Base-by-base conservation (phyloP, 164 flowering plant genomes). In the Berberis thunbergii region DNA sequence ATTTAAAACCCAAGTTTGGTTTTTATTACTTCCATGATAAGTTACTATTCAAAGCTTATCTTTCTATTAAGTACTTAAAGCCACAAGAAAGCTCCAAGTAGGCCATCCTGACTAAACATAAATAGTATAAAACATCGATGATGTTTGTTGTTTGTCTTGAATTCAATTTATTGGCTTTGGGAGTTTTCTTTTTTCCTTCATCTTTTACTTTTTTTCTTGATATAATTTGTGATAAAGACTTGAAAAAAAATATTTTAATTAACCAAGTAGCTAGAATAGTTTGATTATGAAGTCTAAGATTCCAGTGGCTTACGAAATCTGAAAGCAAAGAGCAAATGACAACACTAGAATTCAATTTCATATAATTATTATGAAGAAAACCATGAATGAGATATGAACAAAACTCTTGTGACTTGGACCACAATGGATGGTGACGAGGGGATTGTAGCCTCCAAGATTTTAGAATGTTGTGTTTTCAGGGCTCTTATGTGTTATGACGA, bases 211-310 rank as follows among this genome's bases (percentile, higher is more conserved):
- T 64, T 49, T 41, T 60, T 60, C 54, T 10, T 52, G 43, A 40
- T 48, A 6, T 12, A 26, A 26, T 26, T 26, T 26, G 26, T 26
- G 26, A 26, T 26, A 26, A 26, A 26, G 26, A 26, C 26, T 26
- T 26, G 26, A 26, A 26, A 26, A 26, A 26, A 26, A 26, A 26
- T 26, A 26, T 26, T 26, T 26, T 26, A 26, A 26, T 26, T 26
- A 26, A 26, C 26, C 26, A 26, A 26, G 26, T 26, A 26, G 26
- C 26, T 26, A 42, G 8, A 3, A 42, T 42, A 40, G 61, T 46
- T 44, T 60, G 69, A 65, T 56, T 62, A 43, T 63, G 74, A 71
- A 52, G 39, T 67, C 53, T 45, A 45, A 68, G 69, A 66, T 66
- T 59, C 12, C 42, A n/a, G 7, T 49, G 7, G 57, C 9, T 0